phyloP scores from a whole-genome alignment of 176 grass and related monocot species.

The Alopecurus myosuroides region DNA sequence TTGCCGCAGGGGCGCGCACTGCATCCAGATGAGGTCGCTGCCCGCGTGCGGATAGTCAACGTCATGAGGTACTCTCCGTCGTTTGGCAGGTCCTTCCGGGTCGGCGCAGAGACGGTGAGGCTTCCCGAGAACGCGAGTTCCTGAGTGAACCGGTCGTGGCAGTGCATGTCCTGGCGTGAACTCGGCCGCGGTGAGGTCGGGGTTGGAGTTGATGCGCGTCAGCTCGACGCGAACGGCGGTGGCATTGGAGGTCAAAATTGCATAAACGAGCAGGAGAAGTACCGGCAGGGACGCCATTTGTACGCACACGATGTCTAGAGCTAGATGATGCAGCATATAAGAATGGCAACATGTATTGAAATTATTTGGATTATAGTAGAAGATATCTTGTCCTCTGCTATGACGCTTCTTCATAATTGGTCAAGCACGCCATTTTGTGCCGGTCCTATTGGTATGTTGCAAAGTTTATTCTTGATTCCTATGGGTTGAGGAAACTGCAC shows the following conservation, averaged over 20 bases:
- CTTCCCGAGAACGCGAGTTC: constrained; percentile 24
- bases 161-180: too few relatives aligned
- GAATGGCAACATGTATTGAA: neutral
- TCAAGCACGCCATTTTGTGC: constrained; percentile 40
- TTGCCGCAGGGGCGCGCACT: constrained; percentile 56
- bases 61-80: constrained; percentile 63
- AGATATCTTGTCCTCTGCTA: neutral
- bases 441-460: constrained; percentile 7
- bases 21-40: constrained; percentile 81
- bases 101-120: constrained; percentile 18
- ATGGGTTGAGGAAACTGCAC: too few relatives aligned
- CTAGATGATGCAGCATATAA: neutral
- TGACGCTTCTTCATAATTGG: neutral
- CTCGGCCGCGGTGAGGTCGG: too few relatives aligned
- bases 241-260: too few relatives aligned
- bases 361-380: neutral
- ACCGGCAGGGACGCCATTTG: neutral
- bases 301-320: neutral
- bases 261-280: too few relatives aligned
- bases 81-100: constrained; percentile 24
- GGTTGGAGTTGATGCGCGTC: too few relatives aligned
- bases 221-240: too few relatives aligned
- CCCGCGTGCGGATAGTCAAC: constrained; percentile 58
- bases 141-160: constrained; percentile 4
- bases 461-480: neutral